Percentiles rank a stretch among this genome's conserved stretches.
phyloP scores from a whole-genome alignment of 2,329 filamentous ascomycete species.

The Venturia aucupariae region DNA sequence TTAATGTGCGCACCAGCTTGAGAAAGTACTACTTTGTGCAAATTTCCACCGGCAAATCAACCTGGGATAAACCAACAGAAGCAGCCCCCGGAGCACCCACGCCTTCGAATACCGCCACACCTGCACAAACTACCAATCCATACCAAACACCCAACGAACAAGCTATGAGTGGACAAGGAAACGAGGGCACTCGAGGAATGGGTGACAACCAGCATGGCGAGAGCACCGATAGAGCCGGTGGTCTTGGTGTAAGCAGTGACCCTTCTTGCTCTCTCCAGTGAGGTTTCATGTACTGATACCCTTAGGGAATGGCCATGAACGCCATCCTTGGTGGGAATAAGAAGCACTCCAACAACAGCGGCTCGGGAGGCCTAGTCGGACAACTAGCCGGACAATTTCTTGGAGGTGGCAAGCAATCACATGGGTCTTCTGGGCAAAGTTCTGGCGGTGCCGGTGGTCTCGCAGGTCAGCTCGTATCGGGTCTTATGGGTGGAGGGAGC shows the following conservation, averaged over 20 bases:
- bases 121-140: slow-evolving; percentile 26
- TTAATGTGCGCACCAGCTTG: slow-evolving; percentile 1
- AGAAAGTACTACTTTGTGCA: slow-evolving; percentile 35
- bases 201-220: slow-evolving; percentile 13
- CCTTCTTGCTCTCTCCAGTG: not conserved
- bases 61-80: slow-evolving; percentile 31
- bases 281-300: not conserved
- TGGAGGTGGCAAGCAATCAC: slow-evolving; percentile 21
- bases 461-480: slow-evolving; percentile 19
- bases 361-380: slow-evolving; percentile 14
- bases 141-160: slow-evolving; percentile 18
- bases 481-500: slow-evolving; percentile 18
- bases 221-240: slow-evolving; percentile 15
- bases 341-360: slow-evolving; percentile 7
- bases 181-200: slow-evolving; percentile 14
- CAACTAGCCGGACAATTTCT: slow-evolving; percentile 24
- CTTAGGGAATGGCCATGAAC: slow-evolving; percentile 21
- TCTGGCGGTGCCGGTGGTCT: slow-evolving; percentile 18
- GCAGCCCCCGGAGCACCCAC: slow-evolving; percentile 31
- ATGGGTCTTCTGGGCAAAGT: slow-evolving; percentile 15
- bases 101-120: slow-evolving; percentile 25
- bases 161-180: not conserved
- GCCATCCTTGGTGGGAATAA: slow-evolving; percentile 23
- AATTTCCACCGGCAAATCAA: slow-evolving; percentile 33
- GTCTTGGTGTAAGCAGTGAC: slow-evolving; percentile 21